phyloP scores from a whole-genome alignment of 2,329 filamentous ascomycete genomes.

The Phialocephala subalpina region DNA sequence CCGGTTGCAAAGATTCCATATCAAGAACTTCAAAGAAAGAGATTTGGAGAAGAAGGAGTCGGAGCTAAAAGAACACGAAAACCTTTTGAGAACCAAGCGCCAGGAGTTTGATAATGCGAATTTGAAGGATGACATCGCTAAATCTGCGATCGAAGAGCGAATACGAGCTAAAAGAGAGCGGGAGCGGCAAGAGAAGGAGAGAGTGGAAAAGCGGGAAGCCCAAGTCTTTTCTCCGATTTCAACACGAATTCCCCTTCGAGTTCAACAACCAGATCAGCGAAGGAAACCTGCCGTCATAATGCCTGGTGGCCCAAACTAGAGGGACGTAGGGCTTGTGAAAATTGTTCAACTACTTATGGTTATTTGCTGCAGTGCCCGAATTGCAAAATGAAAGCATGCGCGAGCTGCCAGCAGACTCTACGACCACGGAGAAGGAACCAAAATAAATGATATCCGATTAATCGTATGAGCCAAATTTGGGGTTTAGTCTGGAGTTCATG shows the following conservation, averaged over 20 bases:
- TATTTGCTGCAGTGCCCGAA: conserved; percentile 36
- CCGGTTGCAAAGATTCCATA: conserved; percentile 43
- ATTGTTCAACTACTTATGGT: conserved; percentile 26
- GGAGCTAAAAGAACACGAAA: conserved; percentile 11
- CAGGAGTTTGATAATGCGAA: conserved; percentile 27
- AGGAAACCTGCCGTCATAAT: conserved; percentile 27
- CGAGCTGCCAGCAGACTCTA: conserved; percentile 27
- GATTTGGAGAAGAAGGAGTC: conserved; percentile 28
- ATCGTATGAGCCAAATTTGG: background rate
- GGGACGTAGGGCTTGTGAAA: conserved; percentile 26
- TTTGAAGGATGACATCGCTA: conserved; percentile 25
- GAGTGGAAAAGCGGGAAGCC: background rate
- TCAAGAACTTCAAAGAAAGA: conserved; percentile 46
- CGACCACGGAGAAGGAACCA: background rate
- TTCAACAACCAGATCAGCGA: background rate
- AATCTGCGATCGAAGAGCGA: conserved; percentile 12
- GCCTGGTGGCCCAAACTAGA: conserved; percentile 37
- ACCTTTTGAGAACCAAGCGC: conserved; percentile 15
- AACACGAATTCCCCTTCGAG: conserved; percentile 5
- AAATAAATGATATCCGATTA: background rate
- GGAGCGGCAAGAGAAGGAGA: conserved; percentile 10
- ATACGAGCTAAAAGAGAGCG: conserved; percentile 28
- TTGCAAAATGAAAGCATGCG: conserved; percentile 35
- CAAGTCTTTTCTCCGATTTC: conserved; percentile 1
- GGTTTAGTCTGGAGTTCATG: background rate